Evolutionary conservation across 78 protist species (phyloP), one percentile per base, ranked within the genome.

Genomic region (Emiliania huxleyi): DNA sequence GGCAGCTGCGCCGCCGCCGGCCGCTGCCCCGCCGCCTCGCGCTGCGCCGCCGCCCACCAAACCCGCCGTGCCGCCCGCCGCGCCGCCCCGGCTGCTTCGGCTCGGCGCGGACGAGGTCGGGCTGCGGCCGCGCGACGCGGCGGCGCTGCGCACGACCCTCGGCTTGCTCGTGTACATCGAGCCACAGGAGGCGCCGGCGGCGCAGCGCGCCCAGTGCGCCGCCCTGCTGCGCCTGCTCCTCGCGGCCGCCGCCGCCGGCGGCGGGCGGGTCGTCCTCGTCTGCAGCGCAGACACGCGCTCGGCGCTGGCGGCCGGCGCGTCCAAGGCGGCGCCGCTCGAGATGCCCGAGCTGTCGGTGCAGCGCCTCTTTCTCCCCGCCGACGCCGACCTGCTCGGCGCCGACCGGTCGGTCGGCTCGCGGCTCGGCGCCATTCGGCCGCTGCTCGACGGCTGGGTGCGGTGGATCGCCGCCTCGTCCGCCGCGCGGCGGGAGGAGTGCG

Each of bases 301-400:
- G 33, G 56, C 62, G 37, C 48, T 91, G 6, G 25, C 35, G 26
- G 49, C 62, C 37, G 93, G 93, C 55, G 89, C 89, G 45, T 55
- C 89, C 40, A 91, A 91, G 77, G 87, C 93, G 33, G 71, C 75
- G 33, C 89, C 87, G 2, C 75, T 91, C 46, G 93, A 91, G 71
- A 2, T 12, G 26, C 93, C 93, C 37, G 87, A 71, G 48, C 38
- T 91, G 12, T 8, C 25, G 6, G 55, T 91, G 75, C 73, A 29
- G 11, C 87, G 93, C 38, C 56, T 81, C 25, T 15, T 5, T 42
- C 19, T 44, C n/a, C 56, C 46, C 55, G 89, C 49, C 22, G 37
- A 19, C 19, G 19, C 18, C 55, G 37, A 79, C 49, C 35, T 43
- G 55, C 0, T 25, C 40, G 33, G 45, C 44, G 0, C 46, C n/a